Evolutionary conservation across 371 early-diverging fungal species (phyloP), one percentile per base, ranked within the genome.

Genomic region (Mucor velutinosus): DNA sequence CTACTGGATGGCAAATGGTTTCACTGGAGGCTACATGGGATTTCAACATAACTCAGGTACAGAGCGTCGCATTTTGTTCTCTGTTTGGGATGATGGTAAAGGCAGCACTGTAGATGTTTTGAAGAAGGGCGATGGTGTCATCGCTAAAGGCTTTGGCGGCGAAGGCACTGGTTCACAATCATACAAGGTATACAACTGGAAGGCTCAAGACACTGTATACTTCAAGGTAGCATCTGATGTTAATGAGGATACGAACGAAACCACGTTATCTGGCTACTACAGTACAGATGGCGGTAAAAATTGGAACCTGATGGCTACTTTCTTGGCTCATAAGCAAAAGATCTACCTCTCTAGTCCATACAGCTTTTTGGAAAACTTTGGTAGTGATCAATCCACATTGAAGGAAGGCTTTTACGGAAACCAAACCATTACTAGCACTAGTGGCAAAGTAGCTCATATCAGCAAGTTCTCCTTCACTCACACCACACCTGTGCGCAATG

Each of bases 131-230:
- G 3, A 43, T 14, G 25, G 41, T 57, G 69, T 37, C 17, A 37
- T 7, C 3, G 58, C 56, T 7, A 64, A 60, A 47, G 59, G 57
- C 3, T 72, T 72, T 60, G 72, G 72, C 32, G 68, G 68, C 19
- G 72, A 72, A 53, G 72, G 68, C 25, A 67, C 67, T 23, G 72
- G 72, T 1, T 25, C 60, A 12, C 72, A 72, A 33, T 60, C 72
- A 0, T 60, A 37, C 45, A 37, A 60, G 14, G 27, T 30, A 1
- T 59, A 58, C 27, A 17, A 65, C 0, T 72, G 68, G 72, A 47
- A 41, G 17, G 35, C 64, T 25, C 61, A 45, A 27, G 32, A 64
- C 1, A 63, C 72, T 11, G 60, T 68, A 10, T 59, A 33, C 51
- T 69, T 69, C 56, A 63, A 64, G 19, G 64, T 63, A 10, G 35